Evolutionary conservation across 2,329 filamentous ascomycete species (phyloP), one percentile per base, ranked within the genome.

Genomic region (Dothideomycetes sp.): DNA sequence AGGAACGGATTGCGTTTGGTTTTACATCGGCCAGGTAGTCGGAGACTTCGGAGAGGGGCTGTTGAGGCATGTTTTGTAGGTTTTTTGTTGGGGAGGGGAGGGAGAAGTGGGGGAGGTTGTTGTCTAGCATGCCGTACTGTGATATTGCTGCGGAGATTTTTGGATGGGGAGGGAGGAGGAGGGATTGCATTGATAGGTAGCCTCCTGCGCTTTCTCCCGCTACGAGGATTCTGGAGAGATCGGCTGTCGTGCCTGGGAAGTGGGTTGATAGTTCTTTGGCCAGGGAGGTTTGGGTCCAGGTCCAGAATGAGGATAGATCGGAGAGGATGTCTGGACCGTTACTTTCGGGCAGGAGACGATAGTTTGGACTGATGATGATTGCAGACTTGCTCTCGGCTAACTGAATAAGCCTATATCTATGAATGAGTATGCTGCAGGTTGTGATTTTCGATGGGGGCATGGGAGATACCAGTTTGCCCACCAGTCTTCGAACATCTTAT

Each of bases 321-420:
- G 61, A 50, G 17, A 71, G 56, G 43, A 72, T 67, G 12, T 73
- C 65, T 3, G 54, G 33, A 23, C 67, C 66, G 15, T 42, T 65
- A 39, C 64, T 57, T 44, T 73, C 69, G 16, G 71, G 70, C n/a
- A 70, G 45, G 3, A 74, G 63, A 7, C 70, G 69, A 55, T 75
- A 70, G 51, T 71, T 66, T 1, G 68, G 64, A 1, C 62, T 55
- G 5, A 74, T 49, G 18, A 68, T 55, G 31, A 74, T 63, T n/a
- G 70, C 66, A 11, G 51, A 51, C 34, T 64, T 58, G 18, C 53
- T 47, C 1, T 57, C 53, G 17, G 62, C 56, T 27, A 67, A 55
- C 6, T 66, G 57, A 6, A 69, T 50, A 6, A 63, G 52, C 61
- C 61, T 45, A 32, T 37, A 11, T 5, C n/a, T n/a, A n/a, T n/a